phyloP scores from a whole-genome alignment of 2,329 filamentous ascomycete genomes.

The Fusarium fujikuroi region DNA sequence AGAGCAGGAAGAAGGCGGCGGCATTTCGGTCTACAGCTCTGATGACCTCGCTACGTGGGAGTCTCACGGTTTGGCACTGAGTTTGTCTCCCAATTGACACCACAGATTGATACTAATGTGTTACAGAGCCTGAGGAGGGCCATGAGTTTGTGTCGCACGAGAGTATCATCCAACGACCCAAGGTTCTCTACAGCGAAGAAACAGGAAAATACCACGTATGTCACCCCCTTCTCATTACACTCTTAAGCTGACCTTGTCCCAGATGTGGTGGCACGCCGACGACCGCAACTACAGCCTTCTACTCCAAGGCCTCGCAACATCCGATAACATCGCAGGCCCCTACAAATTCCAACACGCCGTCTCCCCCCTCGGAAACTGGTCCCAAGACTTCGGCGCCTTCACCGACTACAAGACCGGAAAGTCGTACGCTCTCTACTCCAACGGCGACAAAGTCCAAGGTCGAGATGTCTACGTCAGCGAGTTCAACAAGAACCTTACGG shows the following conservation, averaged over 20 bases:
- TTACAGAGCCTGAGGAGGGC: slow-evolving; percentile 60
- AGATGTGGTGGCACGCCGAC: slow-evolving; percentile 72
- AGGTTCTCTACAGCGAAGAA: slow-evolving; percentile 67
- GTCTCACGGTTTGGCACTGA: slow-evolving; percentile 64
- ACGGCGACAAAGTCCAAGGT: slow-evolving; percentile 64
- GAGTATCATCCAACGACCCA: slow-evolving; percentile 70
- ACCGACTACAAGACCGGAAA: slow-evolving; percentile 68
- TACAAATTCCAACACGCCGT: slow-evolving; percentile 65
- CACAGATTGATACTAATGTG: rapidly evolving
- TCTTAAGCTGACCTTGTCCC: neutral
- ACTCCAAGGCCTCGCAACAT: slow-evolving; percentile 65
- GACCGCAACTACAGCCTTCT: slow-evolving; percentile 66
- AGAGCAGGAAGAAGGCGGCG: slow-evolving; percentile 68
- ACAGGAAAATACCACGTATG: slow-evolving; percentile 66
- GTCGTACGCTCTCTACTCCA: slow-evolving; percentile 68
- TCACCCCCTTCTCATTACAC: rapidly evolving
- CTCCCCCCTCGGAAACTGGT: slow-evolving; percentile 69
- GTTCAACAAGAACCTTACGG: slow-evolving; percentile 63
- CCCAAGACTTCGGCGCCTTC: slow-evolving; percentile 70
- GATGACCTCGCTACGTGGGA: slow-evolving; percentile 70
- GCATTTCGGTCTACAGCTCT: slow-evolving; percentile 70
- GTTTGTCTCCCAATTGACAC: slow-evolving; percentile 45
- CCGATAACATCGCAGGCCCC: slow-evolving; percentile 63
- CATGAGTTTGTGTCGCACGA: slow-evolving; percentile 65
- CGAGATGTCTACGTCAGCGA: slow-evolving; percentile 67